Conservation (phyloP, 192 early-diverging fungal species). For the Gorgonomyces haynaldii region DNA sequence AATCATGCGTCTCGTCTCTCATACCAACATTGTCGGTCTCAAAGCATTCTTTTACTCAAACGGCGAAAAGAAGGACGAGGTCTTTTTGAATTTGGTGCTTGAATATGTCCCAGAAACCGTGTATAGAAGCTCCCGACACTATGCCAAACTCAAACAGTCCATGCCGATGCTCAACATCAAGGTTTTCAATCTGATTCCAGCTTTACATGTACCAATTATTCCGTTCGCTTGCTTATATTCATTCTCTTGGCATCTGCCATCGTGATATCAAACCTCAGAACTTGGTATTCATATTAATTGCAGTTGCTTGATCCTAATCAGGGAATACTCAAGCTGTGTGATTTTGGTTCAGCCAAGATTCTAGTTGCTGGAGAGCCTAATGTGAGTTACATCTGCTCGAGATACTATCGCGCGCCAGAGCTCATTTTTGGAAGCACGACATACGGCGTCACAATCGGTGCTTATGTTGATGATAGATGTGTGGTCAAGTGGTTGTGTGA, state of each 20-base stretch:
- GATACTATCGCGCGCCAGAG: constrained; percentile 95
- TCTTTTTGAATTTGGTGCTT: constrained; percentile 89
- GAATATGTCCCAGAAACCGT: constrained; percentile 97
- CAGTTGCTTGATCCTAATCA: constrained; percentile 73
- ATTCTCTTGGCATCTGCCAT: constrained; percentile 95
- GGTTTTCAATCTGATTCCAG: constrained; percentile 23
- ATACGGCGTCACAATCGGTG: constrained; percentile 69
- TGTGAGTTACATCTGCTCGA: constrained; percentile 95
- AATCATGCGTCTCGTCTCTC: constrained; percentile 83
- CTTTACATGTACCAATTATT: constrained; percentile 98
- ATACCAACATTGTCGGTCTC: constrained; percentile 86
- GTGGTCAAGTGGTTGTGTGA: constrained; percentile 94
- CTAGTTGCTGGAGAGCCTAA: constrained; percentile 92
- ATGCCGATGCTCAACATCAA: constrained; percentile 95
- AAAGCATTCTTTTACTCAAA: constrained; percentile 90
- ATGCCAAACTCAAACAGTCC: constrained; percentile 78
- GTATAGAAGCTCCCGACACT: constrained; percentile 83
- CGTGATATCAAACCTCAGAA: constrained; percentile 99
- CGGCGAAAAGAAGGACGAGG: constrained; percentile 90
- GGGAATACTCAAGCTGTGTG: constrained; percentile 94
- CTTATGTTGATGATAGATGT: constrained; percentile 44
- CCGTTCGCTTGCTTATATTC: constrained; percentile 92
- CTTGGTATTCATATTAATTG: constrained; percentile 32
- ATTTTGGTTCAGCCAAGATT: constrained; percentile 97
- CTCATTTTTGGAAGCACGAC: constrained; percentile 92